Base-by-base conservation (phyloP, 1,139 yeast species). In the Debaryomyces psychrophilus region DNA sequence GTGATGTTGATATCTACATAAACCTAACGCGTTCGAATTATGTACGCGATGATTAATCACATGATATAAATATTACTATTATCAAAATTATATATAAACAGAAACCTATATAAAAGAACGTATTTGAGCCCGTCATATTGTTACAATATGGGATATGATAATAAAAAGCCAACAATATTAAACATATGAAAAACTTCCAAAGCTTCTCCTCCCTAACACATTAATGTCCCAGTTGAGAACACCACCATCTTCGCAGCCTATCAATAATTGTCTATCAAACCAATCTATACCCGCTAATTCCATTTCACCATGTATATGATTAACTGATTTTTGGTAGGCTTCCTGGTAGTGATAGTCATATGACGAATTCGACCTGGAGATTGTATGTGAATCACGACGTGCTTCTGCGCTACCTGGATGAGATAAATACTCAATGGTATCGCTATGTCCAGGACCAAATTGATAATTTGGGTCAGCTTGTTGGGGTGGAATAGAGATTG, bases 291-390 rank as follows among this genome's bases (percentile, higher is more conserved):
- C 80, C 22, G 69, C 60, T 31, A 75, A 57, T 48, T 73, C 76
- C 76, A 74, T 71, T 55, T 75, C 80, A 9, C 80, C 80, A 44
- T 71, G 67, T n/a, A 71, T 62, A 50, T 72, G 76, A 47, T 68
- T 71, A 25, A 65, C 64, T 8, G 62, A 52, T 47, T 61, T 67
- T 50, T 62, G 67, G 43, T 61, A 64, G 26, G 57, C 54, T 48
- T 60, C 64, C 27, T 59, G 52, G 27, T 45, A 49, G 26, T 43
- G 46, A 18, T 36, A 27, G 38, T 33, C 33, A 44, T 39, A 48
- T 15, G 40, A 36, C 2, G 44, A 35, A 25, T 28, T 42, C 8
- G 42, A 39, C 28, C 25, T 23, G 15, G 22, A 12, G 7, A 27
- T 23, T 2, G 37, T 25, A 14, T 15, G 33, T 8, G 35, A 22